phyloP scores from a whole-genome alignment of 2,329 filamentous ascomycete genomes.

The Aspergillus ochraceoroseus region DNA sequence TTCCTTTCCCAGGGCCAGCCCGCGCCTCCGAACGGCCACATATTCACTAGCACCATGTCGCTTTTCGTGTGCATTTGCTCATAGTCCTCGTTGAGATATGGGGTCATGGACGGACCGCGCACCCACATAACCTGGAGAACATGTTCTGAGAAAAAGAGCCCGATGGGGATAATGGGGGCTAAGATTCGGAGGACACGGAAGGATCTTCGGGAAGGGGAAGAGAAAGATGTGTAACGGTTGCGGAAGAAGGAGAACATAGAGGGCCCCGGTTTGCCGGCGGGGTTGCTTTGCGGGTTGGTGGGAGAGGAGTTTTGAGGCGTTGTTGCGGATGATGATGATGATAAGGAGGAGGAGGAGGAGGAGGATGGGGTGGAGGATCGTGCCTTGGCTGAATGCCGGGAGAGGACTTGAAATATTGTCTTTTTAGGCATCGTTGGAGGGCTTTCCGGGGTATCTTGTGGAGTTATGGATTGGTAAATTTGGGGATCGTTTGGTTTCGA shows the following conservation, averaged over 20 bases:
- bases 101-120: conserved; percentile 64
- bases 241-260: conserved; percentile 27
- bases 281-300: conserved; percentile 8
- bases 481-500: not conserved
- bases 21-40: conserved; percentile 39
- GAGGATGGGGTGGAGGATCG: conserved; percentile 8
- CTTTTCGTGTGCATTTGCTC: conserved; percentile 37
- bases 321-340: conserved; percentile 1
- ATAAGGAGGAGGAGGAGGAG: conserved; percentile 3
- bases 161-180: conserved; percentile 37
- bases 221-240: conserved; percentile 28
- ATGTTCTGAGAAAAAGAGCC: conserved; percentile 40
- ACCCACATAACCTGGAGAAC: conserved; percentile 42
- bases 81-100: conserved; percentile 66
- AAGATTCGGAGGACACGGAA: conserved; percentile 28
- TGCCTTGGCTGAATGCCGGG: conserved; percentile 19
- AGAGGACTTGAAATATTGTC: conserved; percentile 21
- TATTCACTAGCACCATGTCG: conserved; percentile 44
- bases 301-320: conserved; percentile 3
- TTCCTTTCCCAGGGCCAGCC: conserved; percentile 51
- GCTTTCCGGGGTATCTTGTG: conserved; percentile 11
- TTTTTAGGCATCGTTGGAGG: conserved; percentile 8
- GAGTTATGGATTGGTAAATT: not conserved
- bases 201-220: conserved; percentile 25
- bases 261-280: conserved; percentile 15